phyloP scores from a whole-genome alignment of 2,329 filamentous ascomycete species.

The Talaromyces sp. region DNA sequence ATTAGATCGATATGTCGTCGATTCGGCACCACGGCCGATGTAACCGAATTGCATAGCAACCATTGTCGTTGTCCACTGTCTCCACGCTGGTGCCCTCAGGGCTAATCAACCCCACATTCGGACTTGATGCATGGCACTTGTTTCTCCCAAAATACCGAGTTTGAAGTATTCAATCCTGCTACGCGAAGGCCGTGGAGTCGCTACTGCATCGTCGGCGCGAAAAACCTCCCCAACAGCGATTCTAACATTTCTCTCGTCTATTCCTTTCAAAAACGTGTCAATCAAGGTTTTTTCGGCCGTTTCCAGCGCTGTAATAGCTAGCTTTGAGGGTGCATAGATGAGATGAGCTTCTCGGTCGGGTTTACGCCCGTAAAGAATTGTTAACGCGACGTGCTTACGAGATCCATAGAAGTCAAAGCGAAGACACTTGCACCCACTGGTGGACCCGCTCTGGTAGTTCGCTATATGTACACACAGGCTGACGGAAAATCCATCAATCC shows the following conservation, averaged over 20 bases:
- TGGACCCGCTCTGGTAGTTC: constrained; percentile 46
- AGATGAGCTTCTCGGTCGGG: constrained; percentile 40
- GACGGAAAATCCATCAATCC: constrained; percentile 53
- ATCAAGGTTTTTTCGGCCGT: constrained; percentile 58
- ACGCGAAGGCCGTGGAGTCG: constrained; percentile 52
- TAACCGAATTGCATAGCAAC: constrained; percentile 22
- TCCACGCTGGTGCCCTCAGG: no score
- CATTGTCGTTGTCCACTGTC: constrained; percentile 30
- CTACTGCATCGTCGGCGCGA: constrained; percentile 53
- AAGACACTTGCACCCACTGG: constrained; percentile 52
- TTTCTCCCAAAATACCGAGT: constrained; percentile 65
- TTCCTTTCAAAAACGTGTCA: constrained; percentile 55
- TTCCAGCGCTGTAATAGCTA: no score
- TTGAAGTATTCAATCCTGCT: constrained; percentile 53
- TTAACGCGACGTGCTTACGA: constrained; percentile 55
- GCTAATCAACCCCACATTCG: constrained; percentile 48
- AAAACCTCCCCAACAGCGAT: constrained; percentile 38
- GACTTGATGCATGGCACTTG: constrained; percentile 58
- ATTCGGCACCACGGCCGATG: not conserved
- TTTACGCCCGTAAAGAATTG: constrained; percentile 53
- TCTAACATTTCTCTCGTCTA: constrained; percentile 37
- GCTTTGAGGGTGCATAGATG: no score
- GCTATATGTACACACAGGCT: constrained; percentile 27
- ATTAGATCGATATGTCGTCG: not conserved
- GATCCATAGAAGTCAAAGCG: constrained; percentile 58